Percentiles rank a stretch among this genome's conserved stretches.
Conservation (phyloP, 805 yeast species). For the Saccharomycopsis oosterbeekiorum region DNA sequence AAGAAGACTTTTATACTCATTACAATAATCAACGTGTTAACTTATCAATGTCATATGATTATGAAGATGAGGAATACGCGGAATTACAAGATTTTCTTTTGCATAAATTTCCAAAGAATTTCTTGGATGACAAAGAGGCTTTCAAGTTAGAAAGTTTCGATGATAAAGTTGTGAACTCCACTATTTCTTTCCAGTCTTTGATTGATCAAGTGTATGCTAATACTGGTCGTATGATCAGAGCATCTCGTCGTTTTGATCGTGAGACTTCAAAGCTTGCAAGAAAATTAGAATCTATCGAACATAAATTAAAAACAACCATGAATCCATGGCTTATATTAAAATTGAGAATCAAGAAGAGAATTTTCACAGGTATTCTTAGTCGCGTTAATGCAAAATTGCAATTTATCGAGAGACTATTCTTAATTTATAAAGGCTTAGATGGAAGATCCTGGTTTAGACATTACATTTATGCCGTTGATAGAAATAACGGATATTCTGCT, state of each 20-base stretch:
- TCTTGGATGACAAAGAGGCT: not conserved
- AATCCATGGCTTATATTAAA: not conserved
- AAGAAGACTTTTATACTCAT: not conserved
- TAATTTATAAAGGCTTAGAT: conserved; percentile 39
- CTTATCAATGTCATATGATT: not conserved
- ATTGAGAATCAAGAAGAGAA: not conserved
- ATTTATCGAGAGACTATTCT: conserved; percentile 36
- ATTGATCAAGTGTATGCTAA: not conserved
- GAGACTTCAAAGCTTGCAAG: conserved; percentile 19
- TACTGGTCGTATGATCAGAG: not conserved
- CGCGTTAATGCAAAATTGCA: conserved; percentile 32
- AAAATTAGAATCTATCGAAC: not conserved
- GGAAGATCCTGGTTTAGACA: conserved; percentile 51
- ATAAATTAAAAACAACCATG: not conserved
- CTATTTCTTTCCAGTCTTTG: not conserved
- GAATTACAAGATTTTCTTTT: not conserved
- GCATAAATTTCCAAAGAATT: not conserved
- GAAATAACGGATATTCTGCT: conserved; percentile 54
- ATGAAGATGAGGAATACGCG: not conserved
- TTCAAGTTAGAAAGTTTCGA: not conserved
- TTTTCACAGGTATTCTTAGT: conserved; percentile 15
- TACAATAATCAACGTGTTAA: not conserved
- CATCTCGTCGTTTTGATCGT: not conserved
- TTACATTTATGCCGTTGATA: conserved; percentile 47
- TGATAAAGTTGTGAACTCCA: not conserved